phyloP scores from a whole-genome alignment of 164 flowering plant genomes.

The Vitis rupestris region DNA sequence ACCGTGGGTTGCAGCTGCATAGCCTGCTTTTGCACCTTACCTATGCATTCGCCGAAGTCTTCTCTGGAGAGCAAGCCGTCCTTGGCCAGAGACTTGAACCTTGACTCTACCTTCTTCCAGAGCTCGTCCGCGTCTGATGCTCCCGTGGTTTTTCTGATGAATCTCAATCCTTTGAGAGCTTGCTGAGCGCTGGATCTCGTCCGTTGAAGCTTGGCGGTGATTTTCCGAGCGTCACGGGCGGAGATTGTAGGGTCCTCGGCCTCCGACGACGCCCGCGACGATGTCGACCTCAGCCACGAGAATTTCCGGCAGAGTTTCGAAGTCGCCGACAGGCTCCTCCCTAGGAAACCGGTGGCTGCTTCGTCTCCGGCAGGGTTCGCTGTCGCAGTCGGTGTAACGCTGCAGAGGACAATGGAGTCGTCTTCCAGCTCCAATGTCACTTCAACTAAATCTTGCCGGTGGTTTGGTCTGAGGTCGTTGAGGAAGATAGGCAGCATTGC shows the following conservation, averaged over 20 bases:
- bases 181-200: conserved; percentile 64
- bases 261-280: conserved; percentile 37
- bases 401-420: conserved; percentile 48
- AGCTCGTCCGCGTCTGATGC: conserved; percentile 31
- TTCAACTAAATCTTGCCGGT: conserved; percentile 61
- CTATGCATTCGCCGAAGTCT: conserved; percentile 90
- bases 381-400: conserved; percentile 48
- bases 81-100: conserved; percentile 54
- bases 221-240: conserved; percentile 57
- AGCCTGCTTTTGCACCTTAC: conserved; percentile 20
- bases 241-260: conserved; percentile 26
- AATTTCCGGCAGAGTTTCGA: conserved; percentile 54
- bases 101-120: conserved; percentile 68
- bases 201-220: conserved; percentile 56
- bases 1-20: neutral
- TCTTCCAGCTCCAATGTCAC: conserved; percentile 78
- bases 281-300: conserved; percentile 54
- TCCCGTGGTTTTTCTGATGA: conserved; percentile 66
- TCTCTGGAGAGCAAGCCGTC: conserved; percentile 73
- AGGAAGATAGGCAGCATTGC: conserved; percentile 88
- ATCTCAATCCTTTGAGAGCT: conserved; percentile 77
- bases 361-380: conserved; percentile 4
- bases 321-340: conserved; percentile 52
- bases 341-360: conserved; percentile 15
- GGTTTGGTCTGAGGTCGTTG: conserved; percentile 45